Conservation (phyloP, 1,139 yeast species). For the Kodamaea alishanica region DNA sequence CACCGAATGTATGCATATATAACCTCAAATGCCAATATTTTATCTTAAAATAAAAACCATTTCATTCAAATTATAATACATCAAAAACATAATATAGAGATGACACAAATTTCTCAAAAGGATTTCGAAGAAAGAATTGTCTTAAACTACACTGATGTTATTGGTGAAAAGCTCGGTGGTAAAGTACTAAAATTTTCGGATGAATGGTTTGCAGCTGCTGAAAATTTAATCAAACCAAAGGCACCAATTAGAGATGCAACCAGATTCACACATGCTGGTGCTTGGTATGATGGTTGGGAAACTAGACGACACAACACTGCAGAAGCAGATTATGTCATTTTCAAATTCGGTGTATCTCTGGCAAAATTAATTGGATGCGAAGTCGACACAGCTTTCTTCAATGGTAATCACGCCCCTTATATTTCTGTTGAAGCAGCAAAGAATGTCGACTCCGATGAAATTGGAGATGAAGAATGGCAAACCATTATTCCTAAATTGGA, state of each 20-base stretch:
- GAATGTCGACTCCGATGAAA: constrained; percentile 24
- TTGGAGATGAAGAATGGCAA: constrained; percentile 53
- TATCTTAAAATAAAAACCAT: background rate
- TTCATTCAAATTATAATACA: background rate
- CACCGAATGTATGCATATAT: constrained; percentile 1
- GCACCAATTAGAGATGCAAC: constrained; percentile 80
- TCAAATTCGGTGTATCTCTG: constrained; percentile 78
- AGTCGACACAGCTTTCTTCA: constrained; percentile 87
- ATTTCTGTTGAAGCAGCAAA: constrained; percentile 75
- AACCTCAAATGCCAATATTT: too few species aligned
- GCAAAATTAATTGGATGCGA: constrained; percentile 81
- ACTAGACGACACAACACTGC: constrained; percentile 86
- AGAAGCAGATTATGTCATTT: constrained; percentile 81
- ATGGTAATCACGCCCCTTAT: constrained; percentile 91
- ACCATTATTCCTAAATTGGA: constrained; percentile 62
- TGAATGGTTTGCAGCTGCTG: constrained; percentile 96
- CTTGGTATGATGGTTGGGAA: constrained; percentile 99
- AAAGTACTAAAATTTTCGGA: constrained; percentile 65
- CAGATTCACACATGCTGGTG: constrained; percentile 77
- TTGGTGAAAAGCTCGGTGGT: constrained; percentile 83
- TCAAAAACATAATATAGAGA: background rate
- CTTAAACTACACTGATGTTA: constrained; percentile 60
- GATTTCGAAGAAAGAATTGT: constrained; percentile 46
- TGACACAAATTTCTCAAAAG: constrained; percentile 17
- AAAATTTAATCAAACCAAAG: constrained; percentile 74